Percentiles rank a stretch among this genome's conserved stretches.
phyloP scores from a whole-genome alignment of 1,284 basidiomycete genomes.

The Takashimella koratensis region DNA sequence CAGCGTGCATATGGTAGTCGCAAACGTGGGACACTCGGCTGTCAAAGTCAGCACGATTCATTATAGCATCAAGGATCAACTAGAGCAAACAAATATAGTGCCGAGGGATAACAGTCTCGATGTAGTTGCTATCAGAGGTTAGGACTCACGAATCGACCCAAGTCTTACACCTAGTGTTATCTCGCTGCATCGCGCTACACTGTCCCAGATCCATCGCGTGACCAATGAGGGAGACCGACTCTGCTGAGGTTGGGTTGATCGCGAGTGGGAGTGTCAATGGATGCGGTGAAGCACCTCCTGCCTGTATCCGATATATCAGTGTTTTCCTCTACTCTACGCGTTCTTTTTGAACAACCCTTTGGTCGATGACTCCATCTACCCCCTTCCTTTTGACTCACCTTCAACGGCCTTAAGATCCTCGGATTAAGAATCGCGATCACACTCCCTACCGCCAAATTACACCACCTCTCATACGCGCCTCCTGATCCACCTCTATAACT shows the following conservation, averaged over 20 bases:
- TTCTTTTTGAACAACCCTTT: too few relatives aligned
- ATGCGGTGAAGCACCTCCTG: conserved; percentile 54
- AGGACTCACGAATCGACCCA: conserved; percentile 79
- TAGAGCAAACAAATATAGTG: too few relatives aligned
- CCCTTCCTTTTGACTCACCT: conserved; percentile 55
- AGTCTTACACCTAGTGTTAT: conserved; percentile 73
- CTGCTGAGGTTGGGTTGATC: conserved; percentile 75
- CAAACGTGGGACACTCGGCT: conserved; percentile 64
- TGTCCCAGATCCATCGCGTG: conserved; percentile 77
- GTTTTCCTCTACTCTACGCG: neutral
- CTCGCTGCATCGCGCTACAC: conserved; percentile 70
- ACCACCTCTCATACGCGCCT: conserved; percentile 81
- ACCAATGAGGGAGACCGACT: conserved; percentile 79
- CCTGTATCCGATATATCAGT: neutral
- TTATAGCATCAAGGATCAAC: neutral
- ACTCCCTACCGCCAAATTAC: conserved; percentile 79
- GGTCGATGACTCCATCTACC: too few relatives aligned
- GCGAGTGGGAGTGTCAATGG: conserved; percentile 77
- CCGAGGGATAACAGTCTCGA: too few relatives aligned
- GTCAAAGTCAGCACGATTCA: neutral
- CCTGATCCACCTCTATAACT: conserved; percentile 80
- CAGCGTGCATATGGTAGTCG: conserved; percentile 79
- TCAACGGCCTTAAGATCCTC: conserved; percentile 74
- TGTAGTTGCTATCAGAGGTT: neutral
- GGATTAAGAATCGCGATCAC: conserved; percentile 89